Conservation (phyloP, 306 rosid species). For the Cicer bijugum region DNA sequence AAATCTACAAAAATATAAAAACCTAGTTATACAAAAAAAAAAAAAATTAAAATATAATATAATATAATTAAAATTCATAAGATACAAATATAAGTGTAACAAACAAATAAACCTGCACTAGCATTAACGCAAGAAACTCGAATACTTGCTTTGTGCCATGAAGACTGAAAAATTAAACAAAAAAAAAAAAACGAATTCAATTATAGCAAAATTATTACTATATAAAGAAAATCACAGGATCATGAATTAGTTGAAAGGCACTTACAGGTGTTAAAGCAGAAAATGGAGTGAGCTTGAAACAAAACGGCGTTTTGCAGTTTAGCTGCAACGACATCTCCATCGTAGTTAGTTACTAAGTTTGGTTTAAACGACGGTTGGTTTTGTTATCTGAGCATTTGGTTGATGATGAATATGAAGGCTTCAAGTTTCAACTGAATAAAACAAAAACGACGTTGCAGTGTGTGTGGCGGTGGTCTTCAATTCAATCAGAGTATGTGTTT, state of each 20-base stretch:
- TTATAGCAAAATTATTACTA: too few species aligned
- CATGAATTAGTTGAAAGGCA: too few species aligned
- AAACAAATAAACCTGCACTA: conserved; percentile 59
- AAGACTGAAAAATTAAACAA: conserved; percentile 57
- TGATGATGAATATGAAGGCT: background rate
- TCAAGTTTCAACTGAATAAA: too few species aligned
- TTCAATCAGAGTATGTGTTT: too few species aligned
- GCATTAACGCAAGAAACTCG: conserved; percentile 56
- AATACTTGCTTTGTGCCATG: conserved; percentile 54
- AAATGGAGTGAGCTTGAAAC: too few species aligned
- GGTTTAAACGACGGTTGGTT: conserved; percentile 23
- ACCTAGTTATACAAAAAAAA: conserved; percentile 5
- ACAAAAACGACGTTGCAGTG: too few species aligned
- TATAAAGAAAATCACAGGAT: too few species aligned
- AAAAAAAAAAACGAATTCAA: conserved; percentile 5
- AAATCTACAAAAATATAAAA: conserved; percentile 54
- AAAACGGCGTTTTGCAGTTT: conserved; percentile 45
- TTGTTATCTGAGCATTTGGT: conserved; percentile 25
- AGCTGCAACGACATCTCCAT: conserved; percentile 69
- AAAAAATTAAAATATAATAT: conserved; percentile 8
- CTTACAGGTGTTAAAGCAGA: too few species aligned
- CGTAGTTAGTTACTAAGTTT: conserved; percentile 1
- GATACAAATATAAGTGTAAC: conserved; percentile 18
- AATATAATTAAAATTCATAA: background rate
- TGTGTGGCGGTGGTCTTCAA: too few species aligned